These are phyloP conservation scores for Sclerotinia minor DNA, from an alignment of 2,329 filamentous ascomycete genomes.

Conservation along the genomic window DNA sequence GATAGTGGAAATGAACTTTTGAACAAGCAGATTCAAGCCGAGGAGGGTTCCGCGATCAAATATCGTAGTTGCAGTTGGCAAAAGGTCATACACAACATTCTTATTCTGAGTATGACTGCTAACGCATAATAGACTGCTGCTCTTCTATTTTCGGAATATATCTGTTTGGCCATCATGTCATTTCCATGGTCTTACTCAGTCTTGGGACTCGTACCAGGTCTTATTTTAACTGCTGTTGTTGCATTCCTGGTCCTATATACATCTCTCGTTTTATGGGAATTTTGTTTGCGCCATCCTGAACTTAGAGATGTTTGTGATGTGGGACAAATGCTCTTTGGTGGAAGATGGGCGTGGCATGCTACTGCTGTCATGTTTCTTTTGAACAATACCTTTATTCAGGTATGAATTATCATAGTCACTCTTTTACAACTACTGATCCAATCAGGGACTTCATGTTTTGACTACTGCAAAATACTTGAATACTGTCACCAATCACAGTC, in stretches of 20 bases:
- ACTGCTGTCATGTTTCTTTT: slow-evolving; percentile 85
- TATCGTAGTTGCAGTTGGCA: slow-evolving; percentile 94
- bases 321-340: slow-evolving; percentile 93
- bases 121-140: slow-evolving; percentile 64
- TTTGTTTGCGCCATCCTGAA: slow-evolving; percentile 87
- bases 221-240: slow-evolving; percentile 79
- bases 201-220: slow-evolving; percentile 79
- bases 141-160: slow-evolving; percentile 91
- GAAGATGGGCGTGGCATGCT: slow-evolving; percentile 69
- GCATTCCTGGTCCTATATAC: slow-evolving; percentile 83
- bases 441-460: slow-evolving; percentile 73
- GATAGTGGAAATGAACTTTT: slow-evolving; percentile 39
- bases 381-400: slow-evolving; percentile 92
- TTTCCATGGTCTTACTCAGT: slow-evolving; percentile 92
- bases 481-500: slow-evolving; percentile 72
- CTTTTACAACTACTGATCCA: slow-evolving; percentile 3
- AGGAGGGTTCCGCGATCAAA: slow-evolving; percentile 77
- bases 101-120: neutral
- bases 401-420: slow-evolving; percentile 36
- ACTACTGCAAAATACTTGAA: slow-evolving; percentile 86
- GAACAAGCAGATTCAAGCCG: slow-evolving; percentile 71
- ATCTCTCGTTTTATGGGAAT: slow-evolving; percentile 70
- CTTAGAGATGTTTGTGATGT: slow-evolving; percentile 92
- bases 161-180: slow-evolving; percentile 90
- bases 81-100: slow-evolving; percentile 56